Evolutionary conservation across 176 grass and related monocot genomes (phyloP).

Genomic region (Alloteropsis semialata): DNA sequence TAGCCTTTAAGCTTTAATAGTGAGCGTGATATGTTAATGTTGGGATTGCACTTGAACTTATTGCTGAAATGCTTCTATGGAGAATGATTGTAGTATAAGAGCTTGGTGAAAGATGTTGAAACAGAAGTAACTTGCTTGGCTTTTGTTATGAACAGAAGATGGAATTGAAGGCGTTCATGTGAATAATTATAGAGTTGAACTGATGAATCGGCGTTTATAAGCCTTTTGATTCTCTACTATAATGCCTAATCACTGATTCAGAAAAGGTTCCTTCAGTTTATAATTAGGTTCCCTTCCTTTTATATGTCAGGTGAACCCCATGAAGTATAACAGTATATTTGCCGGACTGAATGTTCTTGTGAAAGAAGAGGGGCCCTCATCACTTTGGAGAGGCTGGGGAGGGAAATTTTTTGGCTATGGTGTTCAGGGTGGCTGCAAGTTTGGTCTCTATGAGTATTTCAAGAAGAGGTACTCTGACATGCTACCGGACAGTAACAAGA

Average conservation of each 20-base stretch:
- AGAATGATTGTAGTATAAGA: background rate
- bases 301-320: constrained; percentile 69
- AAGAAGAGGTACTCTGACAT: constrained; percentile 89
- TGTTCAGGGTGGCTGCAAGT: constrained; percentile 84
- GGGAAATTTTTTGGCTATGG: constrained; percentile 90
- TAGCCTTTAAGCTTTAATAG: background rate
- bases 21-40: background rate
- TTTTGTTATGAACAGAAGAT: background rate
- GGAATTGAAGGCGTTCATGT: background rate
- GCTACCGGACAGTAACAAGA: constrained; percentile 55
- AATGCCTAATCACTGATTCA: background rate
- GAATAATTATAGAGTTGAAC: background rate
- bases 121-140: background rate
- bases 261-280: background rate
- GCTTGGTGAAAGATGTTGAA: background rate
- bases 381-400: constrained; percentile 90
- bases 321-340: constrained; percentile 85
- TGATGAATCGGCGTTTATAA: background rate
- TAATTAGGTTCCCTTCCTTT: background rate
- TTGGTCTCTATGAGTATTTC: constrained; percentile 97
- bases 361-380: constrained; percentile 79
- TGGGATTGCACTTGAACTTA: background rate
- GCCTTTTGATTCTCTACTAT: background rate
- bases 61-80: background rate
- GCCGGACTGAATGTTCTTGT: constrained; percentile 69